Base-by-base conservation (phyloP, 768 basidiomycete species). In the Boletus subparvulus region DNA sequence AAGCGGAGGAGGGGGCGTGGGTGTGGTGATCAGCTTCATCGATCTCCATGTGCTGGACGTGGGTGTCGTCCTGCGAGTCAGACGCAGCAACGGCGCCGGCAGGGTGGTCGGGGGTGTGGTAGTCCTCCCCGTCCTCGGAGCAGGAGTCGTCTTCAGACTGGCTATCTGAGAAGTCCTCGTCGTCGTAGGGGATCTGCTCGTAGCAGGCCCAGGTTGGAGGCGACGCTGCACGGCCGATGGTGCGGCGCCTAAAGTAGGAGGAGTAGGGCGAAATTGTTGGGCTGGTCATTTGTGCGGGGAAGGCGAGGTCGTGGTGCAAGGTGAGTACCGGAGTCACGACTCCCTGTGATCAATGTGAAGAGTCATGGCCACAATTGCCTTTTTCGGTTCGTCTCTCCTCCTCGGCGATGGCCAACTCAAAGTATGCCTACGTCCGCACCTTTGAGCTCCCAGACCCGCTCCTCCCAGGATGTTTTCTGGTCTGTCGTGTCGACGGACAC, bases 191-290 rank as follows among this genome's bases (percentile, higher is more conserved):
- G 71, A 92, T 92, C 81, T 92, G 89, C 80, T 92, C 90, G 73
- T 92, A 92, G 79, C 89, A 92, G 12, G 89, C 89, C 90, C 90
- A 92, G 0, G 88, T 91, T 26, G 90, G 89, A 2, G 90, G 90
- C 4, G 88, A 90, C 17, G 90, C 84, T 39, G 90, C 90, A 50
- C 90, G 82, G 24, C 90, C 90, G 62, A 91, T 83, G 41, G 83
- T 81, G 62, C 89, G 87, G 50, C 86, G 84, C 52, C 87, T 74
- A 54, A 78, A 87, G 74, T 66, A 71, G 42, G 71, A 65, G 10
- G 66, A 67, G 55, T 60, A 59, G 36, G 71, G 69, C 21, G 71
- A 58, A 47, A 70, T 61, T 37, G 67, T 50, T n/a, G 57, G 69
- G 46, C 44, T 70, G 56, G 55, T 72, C 61, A 69, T 66, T 40